Evolutionary conservation across 305 asterid genomes (phyloP).

Genomic region (Fraxinus ornus): DNA sequence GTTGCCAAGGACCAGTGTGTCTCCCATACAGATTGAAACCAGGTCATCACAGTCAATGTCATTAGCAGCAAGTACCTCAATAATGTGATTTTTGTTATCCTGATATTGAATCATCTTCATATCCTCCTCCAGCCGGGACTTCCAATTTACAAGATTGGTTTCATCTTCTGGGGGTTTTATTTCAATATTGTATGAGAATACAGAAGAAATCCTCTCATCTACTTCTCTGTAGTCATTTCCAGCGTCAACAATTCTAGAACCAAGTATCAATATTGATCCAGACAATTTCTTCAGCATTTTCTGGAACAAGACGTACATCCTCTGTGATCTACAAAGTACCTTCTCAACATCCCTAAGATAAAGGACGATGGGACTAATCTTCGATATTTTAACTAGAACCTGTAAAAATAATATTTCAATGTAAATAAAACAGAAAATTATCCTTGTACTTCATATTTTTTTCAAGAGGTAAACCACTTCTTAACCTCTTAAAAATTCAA

Average conservation of each 20-base stretch:
- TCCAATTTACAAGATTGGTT: constrained; percentile 77
- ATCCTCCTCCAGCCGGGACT: constrained; percentile 79
- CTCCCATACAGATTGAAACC: constrained; percentile 68
- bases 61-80: constrained; percentile 80
- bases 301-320: constrained; percentile 60
- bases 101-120: constrained; percentile 76
- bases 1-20: constrained; percentile 66
- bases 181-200: constrained; percentile 81
- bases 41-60: constrained; percentile 84
- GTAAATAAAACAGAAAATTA: constrained; percentile 9
- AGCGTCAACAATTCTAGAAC: constrained; percentile 63
- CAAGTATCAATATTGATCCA: constrained; percentile 75
- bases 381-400: constrained; percentile 67
- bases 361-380: constrained; percentile 57
- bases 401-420: constrained; percentile 24
- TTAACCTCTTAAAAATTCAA: neutral
- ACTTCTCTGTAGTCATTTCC: constrained; percentile 49
- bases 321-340: constrained; percentile 59
- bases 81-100: constrained; percentile 78
- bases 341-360: constrained; percentile 82
- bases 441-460: neutral
- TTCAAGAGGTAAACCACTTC: neutral
- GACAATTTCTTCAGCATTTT: constrained; percentile 76
- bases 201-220: constrained; percentile 64
- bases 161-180: constrained; percentile 83